These are phyloP conservation scores for Coniochaeta sp. DNA, from an alignment of 2,329 filamentous ascomycete species.

Conservation along the genomic window DNA sequence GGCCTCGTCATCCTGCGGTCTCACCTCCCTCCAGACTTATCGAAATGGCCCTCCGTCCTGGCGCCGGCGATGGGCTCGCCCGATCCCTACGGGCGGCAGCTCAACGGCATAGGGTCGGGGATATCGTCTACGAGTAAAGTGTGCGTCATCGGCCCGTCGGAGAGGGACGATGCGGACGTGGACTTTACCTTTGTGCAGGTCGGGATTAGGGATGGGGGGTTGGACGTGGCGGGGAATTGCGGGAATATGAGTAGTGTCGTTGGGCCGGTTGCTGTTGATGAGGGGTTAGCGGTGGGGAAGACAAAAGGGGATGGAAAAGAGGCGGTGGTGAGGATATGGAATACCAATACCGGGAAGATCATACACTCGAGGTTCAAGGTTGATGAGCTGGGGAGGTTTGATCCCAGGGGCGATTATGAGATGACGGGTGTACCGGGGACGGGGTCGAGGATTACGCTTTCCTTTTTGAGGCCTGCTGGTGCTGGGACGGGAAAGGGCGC, in stretches of 20 bases:
- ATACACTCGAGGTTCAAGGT: conserved; percentile 30
- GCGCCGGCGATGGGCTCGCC: conserved; percentile 52
- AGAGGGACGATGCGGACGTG: conserved; percentile 11
- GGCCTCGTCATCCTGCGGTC: conserved; percentile 17
- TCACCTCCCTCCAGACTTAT: conserved; percentile 11
- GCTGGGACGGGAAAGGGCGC: conserved; percentile 29
- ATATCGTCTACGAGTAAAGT: conserved; percentile 65
- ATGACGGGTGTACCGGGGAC: conserved; percentile 34
- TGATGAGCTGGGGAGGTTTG: conserved; percentile 22
- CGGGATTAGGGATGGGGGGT: conserved; percentile 50
- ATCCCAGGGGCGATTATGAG: conserved; percentile 23
- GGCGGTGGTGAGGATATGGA: conserved; percentile 50
- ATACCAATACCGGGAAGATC: conserved; percentile 63
- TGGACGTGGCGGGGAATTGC: conserved; percentile 66
- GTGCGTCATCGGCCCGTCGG: conserved; percentile 51
- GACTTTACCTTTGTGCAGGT: conserved; percentile 64
- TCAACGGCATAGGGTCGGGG: conserved; percentile 65
- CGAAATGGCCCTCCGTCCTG: conserved; percentile 16
- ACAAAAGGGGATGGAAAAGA: conserved; percentile 8
- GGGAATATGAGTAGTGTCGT: conserved; percentile 67
- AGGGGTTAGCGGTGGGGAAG: conserved; percentile 31
- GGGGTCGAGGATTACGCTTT: conserved; percentile 26
- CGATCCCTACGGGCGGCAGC: conserved; percentile 61
- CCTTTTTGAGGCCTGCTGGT: conserved; percentile 31
- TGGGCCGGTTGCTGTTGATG: conserved; percentile 57